Base-by-base conservation (phyloP, 2,329 filamentous ascomycete species). In the Fusarium mexicanum region DNA sequence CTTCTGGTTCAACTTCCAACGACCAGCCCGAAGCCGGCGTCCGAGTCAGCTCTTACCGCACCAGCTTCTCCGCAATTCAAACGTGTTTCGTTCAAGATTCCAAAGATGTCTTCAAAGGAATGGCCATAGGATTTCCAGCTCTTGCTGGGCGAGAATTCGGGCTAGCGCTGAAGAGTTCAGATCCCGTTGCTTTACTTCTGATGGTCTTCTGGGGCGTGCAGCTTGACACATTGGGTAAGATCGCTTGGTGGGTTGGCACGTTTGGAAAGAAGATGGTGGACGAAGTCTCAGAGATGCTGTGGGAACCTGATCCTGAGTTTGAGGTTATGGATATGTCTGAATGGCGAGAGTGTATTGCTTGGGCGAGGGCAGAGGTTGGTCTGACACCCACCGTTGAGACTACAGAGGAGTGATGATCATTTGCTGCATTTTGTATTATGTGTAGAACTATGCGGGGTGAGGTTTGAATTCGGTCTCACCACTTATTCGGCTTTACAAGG, bases 141-240 rank as follows among this genome's bases (percentile, higher is more conserved):
- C 63, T 79, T 18, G 78, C 78, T 5, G 82, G 82, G 2, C 73
- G 67, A 7, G 78, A 77, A 4, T 84, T 83, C 57, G 73, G 78
- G 2, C 37, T 71, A 2, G 80, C 80, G 5, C 53, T 84, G 37
- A 79, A 76, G 55, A 63, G 66, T 2, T 69, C 69, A 16, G 81
- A 84, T 31, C 83, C 82, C 1, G 76, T 84, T 47, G 79, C 82
- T 22, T 59, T 84, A 40, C 79, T 84, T 20, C 75, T 84, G 7
- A 68, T 83, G 61, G 76, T 84, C 76, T 80, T 83, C 53, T 84
- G 83, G 82, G 78, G 79, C 3, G 81, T 84, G 24, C 74, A 83
- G 60, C 70, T 84, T 18, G 68, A 80, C 13, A 53, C 66, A 8
- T 46, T 78, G 18, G 76, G 76, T 1, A 72, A 69, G 41, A 53